Evolutionary conservation across 345 rosid genomes (phyloP).

Genomic region (Rhodomyrtus tomentosa): DNA sequence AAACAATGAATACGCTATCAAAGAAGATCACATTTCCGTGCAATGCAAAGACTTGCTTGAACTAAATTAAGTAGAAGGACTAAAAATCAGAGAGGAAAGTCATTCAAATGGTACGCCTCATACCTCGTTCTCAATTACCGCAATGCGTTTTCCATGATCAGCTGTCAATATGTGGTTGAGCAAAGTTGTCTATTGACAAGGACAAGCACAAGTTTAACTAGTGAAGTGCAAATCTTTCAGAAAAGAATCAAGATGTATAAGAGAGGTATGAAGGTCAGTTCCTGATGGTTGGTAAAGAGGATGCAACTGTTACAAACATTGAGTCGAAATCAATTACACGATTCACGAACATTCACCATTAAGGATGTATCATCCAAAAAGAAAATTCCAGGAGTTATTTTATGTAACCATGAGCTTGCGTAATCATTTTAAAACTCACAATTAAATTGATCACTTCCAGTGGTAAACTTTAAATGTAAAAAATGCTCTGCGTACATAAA

Average conservation of each 20-base stretch:
- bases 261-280: background rate
- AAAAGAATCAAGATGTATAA: background rate
- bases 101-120: background rate
- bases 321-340: background rate
- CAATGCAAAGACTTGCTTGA: background rate
- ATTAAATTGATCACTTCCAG: background rate
- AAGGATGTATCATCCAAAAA: background rate
- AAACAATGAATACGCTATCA: background rate
- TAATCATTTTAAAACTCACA: background rate
- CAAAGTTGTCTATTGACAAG: slow-evolving; percentile 65
- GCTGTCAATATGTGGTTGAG: slow-evolving; percentile 91
- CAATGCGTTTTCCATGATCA: slow-evolving; percentile 91
- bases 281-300: background rate
- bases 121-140: slow-evolving; percentile 97
- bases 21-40: background rate
- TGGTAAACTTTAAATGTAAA: background rate
- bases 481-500: background rate
- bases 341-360: background rate
- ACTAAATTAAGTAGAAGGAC: background rate
- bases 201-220: background rate
- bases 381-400: background rate
- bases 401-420: background rate
- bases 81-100: background rate
- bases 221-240: background rate
- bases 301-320: background rate